Evolutionary conservation across 768 basidiomycete genomes (phyloP).

Genomic region (Filobasidium floriforme): DNA sequence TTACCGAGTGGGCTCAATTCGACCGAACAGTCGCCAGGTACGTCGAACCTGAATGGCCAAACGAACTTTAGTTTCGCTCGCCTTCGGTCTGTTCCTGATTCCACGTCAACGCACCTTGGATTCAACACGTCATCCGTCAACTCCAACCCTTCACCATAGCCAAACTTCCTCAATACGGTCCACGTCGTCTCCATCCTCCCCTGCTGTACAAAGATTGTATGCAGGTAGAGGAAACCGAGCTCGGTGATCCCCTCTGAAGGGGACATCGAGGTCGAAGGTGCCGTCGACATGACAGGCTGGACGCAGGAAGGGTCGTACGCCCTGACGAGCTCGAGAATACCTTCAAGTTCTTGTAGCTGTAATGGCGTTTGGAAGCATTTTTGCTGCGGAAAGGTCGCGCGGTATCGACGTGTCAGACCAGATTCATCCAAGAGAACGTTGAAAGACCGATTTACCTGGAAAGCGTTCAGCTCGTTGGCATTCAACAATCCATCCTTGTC

Average conservation of each 20-base stretch:
- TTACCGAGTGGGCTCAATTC: conserved; percentile 91
- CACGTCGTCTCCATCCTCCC: conserved; percentile 95
- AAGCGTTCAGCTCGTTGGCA: conserved; percentile 85
- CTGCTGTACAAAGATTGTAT: conserved; percentile 92
- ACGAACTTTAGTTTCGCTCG: neutral
- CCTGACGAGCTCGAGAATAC: conserved; percentile 86
- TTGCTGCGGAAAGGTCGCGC: conserved; percentile 51
- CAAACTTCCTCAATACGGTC: conserved; percentile 90
- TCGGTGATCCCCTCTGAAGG: conserved; percentile 65
- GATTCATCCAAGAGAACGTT: neutral
- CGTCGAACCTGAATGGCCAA: conserved; percentile 63
- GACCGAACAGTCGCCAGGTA: conserved; percentile 85
- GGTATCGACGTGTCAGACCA: neutral
- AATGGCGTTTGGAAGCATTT: conserved; percentile 93
- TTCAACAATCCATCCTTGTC: conserved; percentile 92
- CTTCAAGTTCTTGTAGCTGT: conserved; percentile 86
- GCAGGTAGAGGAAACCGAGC: conserved; percentile 84
- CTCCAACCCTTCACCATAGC: conserved; percentile 88
- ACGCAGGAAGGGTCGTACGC: conserved; percentile 69
- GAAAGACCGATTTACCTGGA: conserved; percentile 60
- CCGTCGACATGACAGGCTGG: conserved; percentile 46
- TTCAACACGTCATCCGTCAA: conserved; percentile 77
- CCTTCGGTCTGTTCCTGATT: conserved; percentile 17
- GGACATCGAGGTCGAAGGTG: conserved; percentile 17
- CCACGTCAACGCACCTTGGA: conserved; percentile 61